phyloP scores from a whole-genome alignment of 192 early-diverging fungal species.

The Coemansia sp. region DNA sequence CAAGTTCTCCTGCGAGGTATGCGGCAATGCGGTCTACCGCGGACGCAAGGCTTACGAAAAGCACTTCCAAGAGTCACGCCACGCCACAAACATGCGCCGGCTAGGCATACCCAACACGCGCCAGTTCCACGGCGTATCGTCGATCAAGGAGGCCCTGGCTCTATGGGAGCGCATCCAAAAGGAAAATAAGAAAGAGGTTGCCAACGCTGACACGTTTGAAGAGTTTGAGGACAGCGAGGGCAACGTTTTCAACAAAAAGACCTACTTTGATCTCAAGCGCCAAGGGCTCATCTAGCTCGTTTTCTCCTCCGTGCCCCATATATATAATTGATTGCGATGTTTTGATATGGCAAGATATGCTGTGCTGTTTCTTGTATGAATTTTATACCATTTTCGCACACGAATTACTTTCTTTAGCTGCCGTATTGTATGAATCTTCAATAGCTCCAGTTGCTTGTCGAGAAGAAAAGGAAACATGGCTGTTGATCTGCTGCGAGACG shows the following conservation, averaged over 20 bases:
- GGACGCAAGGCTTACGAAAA: constrained; percentile 95
- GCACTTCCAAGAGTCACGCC: constrained; percentile 94
- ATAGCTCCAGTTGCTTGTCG: neutral
- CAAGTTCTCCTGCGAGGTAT: constrained; percentile 96
- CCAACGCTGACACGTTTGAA: constrained; percentile 83
- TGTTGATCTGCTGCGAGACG: constrained; percentile 46
- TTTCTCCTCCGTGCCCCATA: neutral
- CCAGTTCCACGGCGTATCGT: constrained; percentile 89
- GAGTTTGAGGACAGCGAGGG: constrained; percentile 86
- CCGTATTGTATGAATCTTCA: neutral
- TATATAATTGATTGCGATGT: neutral
- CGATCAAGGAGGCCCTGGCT: constrained; percentile 84
- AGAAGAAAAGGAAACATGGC: constrained; percentile 18
- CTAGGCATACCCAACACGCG: constrained; percentile 88
- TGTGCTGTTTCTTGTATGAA: neutral
- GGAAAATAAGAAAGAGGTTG: constrained; percentile 62
- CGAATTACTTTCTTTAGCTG: no score
- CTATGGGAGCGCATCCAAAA: constrained; percentile 88
- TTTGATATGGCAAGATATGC: constrained; percentile 5
- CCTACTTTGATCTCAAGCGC: constrained; percentile 80
- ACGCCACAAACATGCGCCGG: constrained; percentile 91
- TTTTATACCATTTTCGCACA: neutral
- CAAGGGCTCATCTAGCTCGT: constrained; percentile 72
- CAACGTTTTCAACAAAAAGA: constrained; percentile 88
- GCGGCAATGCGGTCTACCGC: constrained; percentile 93